Evolutionary conservation across 805 yeast genomes (phyloP), one percentile per base, ranked within the genome.

Genomic region (Starmerella bombicola): DNA sequence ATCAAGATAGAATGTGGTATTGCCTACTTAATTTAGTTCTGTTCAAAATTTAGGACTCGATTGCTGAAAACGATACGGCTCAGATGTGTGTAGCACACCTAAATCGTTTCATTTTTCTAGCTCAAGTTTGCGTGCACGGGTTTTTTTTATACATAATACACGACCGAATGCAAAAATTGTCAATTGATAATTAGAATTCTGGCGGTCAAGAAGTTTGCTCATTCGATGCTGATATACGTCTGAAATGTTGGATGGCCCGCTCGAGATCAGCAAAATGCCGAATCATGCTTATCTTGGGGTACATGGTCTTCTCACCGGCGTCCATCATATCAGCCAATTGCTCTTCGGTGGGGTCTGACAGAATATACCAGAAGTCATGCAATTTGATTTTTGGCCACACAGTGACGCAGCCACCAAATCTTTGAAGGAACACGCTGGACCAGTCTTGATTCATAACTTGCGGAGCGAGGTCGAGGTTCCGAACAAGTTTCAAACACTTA

Each of bases 381-480:
- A 78, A 55, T 26, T 62, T 62, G 47, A 76, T 70, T 48, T 76
- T 70, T 2, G 91, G 91, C 76, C 83, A 80, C 17, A 80, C 65
- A 0, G 91, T 81, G 9, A 80, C 75, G 0, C 81, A 69, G 1
- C 93, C 93, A 34, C 77, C 71, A 54, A 81, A 80, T 43, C 69
- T 63, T 61, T 80, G 93, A 22, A 81, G 60, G 69, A 81, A 80
- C 15, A 80, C 68, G 52, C 72, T 75, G 48, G 82, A 77, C 88
- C 88, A 81, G 58, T 80, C 91, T 56, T 76, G 83, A 50, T 78
- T 78, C 63, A 76, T 59, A 32, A 79, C 56, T 45, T 71, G 70
- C 2, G 93, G 93, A 35, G 79, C 62, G 19, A 80, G 61, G 45
- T 80, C 83, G 37, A 80, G 65, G 13, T 73, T 69, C 37, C 76